phyloP scores from a whole-genome alignment of 345 rosid species.

The Melaleuca quinquenervia region DNA sequence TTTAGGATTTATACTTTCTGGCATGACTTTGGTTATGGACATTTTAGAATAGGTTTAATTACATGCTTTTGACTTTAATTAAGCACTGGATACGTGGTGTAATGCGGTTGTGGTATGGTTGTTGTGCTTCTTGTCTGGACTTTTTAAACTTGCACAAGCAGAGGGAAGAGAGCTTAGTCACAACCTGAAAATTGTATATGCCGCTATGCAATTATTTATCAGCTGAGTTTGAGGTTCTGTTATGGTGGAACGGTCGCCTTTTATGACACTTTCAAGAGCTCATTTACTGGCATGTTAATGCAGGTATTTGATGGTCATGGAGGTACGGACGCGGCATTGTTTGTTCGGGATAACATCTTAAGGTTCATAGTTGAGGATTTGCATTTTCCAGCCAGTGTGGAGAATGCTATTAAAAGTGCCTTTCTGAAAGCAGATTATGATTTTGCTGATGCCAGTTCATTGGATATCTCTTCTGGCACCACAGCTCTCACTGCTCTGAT shows the following conservation, averaged over 20 bases:
- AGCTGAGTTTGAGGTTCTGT: background rate
- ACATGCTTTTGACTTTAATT: background rate
- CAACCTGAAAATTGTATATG: background rate
- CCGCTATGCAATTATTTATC: background rate
- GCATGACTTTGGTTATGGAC: background rate
- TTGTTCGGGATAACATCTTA: constrained; percentile 62
- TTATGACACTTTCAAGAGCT: background rate
- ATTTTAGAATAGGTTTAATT: background rate
- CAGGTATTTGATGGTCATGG: constrained; percentile 99
- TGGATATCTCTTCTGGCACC: constrained; percentile 94
- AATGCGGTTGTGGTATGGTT: background rate
- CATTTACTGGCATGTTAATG: background rate
- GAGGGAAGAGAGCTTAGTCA: background rate
- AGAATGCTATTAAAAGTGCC: constrained; percentile 73
- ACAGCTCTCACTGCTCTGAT: constrained; percentile 79
- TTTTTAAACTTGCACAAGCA: background rate
- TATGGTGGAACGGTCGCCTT: background rate
- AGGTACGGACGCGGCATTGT: constrained; percentile 86
- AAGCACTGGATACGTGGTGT: background rate
- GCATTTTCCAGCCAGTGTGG: constrained; percentile 62
- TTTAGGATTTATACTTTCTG: background rate
- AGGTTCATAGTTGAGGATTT: constrained; percentile 73
- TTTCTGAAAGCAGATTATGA: constrained; percentile 83
- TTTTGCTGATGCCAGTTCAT: constrained; percentile 74
- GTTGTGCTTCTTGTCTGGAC: background rate